Percentiles rank a stretch among this genome's conserved stretches.
phyloP scores from a whole-genome alignment of 257 asterid species.

The Linderniella brevidens region DNA sequence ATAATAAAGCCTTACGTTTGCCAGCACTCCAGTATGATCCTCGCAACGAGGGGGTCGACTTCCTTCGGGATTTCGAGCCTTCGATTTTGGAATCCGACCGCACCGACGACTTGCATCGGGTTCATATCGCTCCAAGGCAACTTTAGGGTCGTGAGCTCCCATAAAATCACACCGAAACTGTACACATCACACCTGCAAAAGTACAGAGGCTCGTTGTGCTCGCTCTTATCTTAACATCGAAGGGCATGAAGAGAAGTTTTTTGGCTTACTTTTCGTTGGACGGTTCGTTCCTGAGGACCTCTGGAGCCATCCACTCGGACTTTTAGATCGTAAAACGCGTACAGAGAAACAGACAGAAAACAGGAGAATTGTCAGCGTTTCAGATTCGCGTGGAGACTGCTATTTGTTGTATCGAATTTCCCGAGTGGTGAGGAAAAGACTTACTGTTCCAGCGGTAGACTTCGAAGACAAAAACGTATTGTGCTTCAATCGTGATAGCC shows the following conservation, averaged over 20 bases:
- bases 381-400: conserved; percentile 4
- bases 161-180: conserved; percentile 90
- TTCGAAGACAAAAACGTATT: conserved; percentile 95
- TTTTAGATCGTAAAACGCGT: conserved; percentile 16
- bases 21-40: conserved; percentile 99
- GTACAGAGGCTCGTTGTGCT: not conserved
- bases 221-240: not conserved
- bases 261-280: conserved; percentile 90
- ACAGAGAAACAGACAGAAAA: not conserved
- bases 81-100: conserved; percentile 93
- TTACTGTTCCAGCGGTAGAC: conserved; percentile 98
- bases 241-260: conserved; percentile 4
- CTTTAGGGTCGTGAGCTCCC: conserved; percentile 94
- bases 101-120: conserved; percentile 99
- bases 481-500: conserved; percentile 98
- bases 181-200: conserved; percentile 79
- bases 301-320: conserved; percentile 99
- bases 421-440: conserved; percentile 11
- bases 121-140: conserved; percentile 99
- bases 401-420: no score
- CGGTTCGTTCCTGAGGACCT: conserved; percentile 96
- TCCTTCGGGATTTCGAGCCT: conserved; percentile 97
- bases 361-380: conserved; percentile 1
- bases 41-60: conserved; percentile 79
- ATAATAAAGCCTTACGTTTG: conserved; percentile 46